Conservation (phyloP, 306 rosid species). For the Canavalia gladiata region DNA sequence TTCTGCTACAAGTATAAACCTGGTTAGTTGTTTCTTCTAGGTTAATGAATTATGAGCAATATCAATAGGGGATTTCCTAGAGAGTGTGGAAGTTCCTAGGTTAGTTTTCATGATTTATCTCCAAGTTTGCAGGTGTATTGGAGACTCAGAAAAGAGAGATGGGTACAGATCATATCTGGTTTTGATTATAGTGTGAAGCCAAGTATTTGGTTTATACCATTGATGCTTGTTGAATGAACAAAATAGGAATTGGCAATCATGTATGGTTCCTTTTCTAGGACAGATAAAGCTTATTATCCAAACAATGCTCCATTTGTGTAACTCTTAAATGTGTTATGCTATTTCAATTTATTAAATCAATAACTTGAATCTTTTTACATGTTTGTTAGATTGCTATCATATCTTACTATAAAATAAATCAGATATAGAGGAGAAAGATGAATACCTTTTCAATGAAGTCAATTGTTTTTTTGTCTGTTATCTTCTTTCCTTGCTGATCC, state of each 20-base stretch:
- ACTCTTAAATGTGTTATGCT: not conserved
- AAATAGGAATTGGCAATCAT: constrained; percentile 20
- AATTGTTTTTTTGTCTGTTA: constrained; percentile 70
- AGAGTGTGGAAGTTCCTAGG: constrained; percentile 17
- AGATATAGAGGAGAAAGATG: constrained; percentile 36
- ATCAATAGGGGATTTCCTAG: not conserved
- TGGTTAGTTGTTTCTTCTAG: not conserved
- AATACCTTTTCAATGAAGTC: constrained; percentile 83
- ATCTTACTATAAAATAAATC: constrained; percentile 23
- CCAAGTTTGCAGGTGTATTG: constrained; percentile 3
- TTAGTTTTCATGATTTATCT: constrained; percentile 5
- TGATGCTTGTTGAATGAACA: not conserved
- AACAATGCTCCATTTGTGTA: not conserved
- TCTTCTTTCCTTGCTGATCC: constrained; percentile 83
- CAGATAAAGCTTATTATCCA: not conserved
- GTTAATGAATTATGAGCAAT: not conserved
- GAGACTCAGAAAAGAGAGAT: not conserved
- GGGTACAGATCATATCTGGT: not conserved
- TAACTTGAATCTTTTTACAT: not conserved
- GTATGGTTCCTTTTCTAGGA: not conserved
- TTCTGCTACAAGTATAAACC: not conserved
- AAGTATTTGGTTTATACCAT: not conserved
- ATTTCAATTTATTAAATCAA: constrained; percentile 1
- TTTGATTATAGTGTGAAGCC: not conserved
- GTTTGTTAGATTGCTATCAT: not conserved